Conservation (phyloP, 2,329 filamentous ascomycete species). For the Penicillium sp. region DNA sequence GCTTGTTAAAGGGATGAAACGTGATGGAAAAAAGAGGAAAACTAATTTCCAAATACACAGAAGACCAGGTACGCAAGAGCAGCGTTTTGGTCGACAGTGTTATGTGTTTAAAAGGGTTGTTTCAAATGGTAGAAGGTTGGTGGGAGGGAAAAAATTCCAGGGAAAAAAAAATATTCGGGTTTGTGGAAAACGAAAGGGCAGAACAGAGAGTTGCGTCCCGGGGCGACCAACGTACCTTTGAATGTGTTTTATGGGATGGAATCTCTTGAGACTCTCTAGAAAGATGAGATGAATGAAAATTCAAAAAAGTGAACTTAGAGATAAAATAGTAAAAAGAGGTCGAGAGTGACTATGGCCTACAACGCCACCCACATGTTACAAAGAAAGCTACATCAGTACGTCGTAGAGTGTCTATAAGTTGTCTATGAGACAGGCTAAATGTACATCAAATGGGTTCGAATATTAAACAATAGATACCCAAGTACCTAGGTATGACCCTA, state of each 20-base stretch:
- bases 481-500: background rate
- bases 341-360: background rate
- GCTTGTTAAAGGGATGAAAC: constrained; percentile 8
- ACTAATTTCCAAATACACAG: constrained; percentile 16
- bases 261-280: background rate
- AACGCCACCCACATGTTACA: constrained; percentile 17
- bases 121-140: constrained; percentile 12
- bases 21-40: constrained; percentile 9
- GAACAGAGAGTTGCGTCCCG: background rate
- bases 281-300: background rate
- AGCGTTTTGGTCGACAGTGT: constrained; percentile 17
- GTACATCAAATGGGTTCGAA: background rate
- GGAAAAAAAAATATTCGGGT: constrained; percentile 15
- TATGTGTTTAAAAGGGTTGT: constrained; percentile 3
- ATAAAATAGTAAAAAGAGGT: background rate
- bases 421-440: background rate
- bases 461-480: background rate
- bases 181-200: constrained; percentile 12
- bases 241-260: background rate
- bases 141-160: constrained; percentile 21
- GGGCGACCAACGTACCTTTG: constrained; percentile 7
- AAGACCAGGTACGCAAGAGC: constrained; percentile 19
- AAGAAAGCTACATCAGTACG: background rate
- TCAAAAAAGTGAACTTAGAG: constrained; percentile 12
- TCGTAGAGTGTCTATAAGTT: background rate